Evolutionary conservation across 2,329 filamentous ascomycete species (phyloP), one percentile per base, ranked within the genome.

Genomic region (Cytospora piceae): DNA sequence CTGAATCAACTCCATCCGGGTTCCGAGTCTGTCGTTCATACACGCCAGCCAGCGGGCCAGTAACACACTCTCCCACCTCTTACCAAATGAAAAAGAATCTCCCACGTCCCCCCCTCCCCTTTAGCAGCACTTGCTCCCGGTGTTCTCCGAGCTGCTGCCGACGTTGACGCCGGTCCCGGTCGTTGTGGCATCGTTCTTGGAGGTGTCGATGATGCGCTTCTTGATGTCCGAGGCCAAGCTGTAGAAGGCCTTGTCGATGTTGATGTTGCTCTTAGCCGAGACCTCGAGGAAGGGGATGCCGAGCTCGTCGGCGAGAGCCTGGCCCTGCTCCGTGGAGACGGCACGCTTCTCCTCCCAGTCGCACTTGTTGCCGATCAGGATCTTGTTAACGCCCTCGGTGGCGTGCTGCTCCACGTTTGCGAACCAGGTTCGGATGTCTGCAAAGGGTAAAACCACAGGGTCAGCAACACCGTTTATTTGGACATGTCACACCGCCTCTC

Each of bases 321-420:
- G 94, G 73, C 95, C 95, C 75, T 93, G 90, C 78, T 97, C 94
- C 67, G 91, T 96, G 58, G 92, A 93, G 52, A 99, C 91, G 63
- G 92, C 93, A 72, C 95, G 90, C 86, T 98, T 98, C 82, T 99
- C 95, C 80, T 98, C 95, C 95, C 95, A 98, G 81, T 99, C 95
- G 82, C 95, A 99, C 83, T 99, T 99, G 87, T 99, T 99, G 77
- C 95, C 95, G 72, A 99, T 97, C 71, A 99, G 87, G 76, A 99
- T 98, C 85, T 98, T 99, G 88, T 98, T 97, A 76, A 99, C 95
- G 74, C 95, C 95, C 82, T 98, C 95, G 74, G 93, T 97, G 66
- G 95, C 95, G 81, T 99, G 94, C 80, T 97, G 94, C 79, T 97
- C 94, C 73, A 97, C 94, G 81, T 99, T 98, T 76, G 94, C 94